phyloP scores from a whole-genome alignment of 495 filamentous ascomycete species.

The Clavariopsis aquatica region DNA sequence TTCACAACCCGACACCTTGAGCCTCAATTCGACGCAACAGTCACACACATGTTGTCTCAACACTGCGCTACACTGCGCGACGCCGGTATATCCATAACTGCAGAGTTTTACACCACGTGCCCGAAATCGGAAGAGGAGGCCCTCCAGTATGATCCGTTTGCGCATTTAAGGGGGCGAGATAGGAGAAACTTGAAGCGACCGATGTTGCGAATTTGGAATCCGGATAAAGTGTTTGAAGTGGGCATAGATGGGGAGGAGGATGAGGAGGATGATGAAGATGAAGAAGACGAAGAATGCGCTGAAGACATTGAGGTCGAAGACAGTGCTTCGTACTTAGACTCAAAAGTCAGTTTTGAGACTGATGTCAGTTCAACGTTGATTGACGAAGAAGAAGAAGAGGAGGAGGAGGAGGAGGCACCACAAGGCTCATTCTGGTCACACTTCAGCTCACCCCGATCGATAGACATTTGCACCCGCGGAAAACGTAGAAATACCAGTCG shows the following conservation, averaged over 20 bases:
- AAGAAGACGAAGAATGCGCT: neutral
- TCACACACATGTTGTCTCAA: constrained; percentile 2
- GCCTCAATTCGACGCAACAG: constrained; percentile 11
- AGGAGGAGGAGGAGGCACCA: neutral
- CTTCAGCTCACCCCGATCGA: neutral
- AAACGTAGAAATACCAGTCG: neutral
- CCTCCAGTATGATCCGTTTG: constrained; percentile 12
- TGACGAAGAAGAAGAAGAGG: constrained; percentile 13
- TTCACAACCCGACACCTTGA: constrained; percentile 21
- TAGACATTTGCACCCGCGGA: neutral
- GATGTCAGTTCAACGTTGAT: constrained; percentile 18
- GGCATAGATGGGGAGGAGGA: neutral
- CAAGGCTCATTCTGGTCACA: neutral
- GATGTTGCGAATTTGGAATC: constrained; percentile 1
- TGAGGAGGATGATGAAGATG: constrained; percentile 3
- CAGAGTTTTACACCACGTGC: constrained; percentile 20
- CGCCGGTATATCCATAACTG: neutral
- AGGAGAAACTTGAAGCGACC: neutral
- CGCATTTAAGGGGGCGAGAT: constrained; percentile 13
- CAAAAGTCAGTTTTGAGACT: neutral
- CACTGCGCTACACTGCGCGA: constrained; percentile 4
- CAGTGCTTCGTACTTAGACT: neutral
- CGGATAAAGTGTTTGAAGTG: neutral
- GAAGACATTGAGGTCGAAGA: neutral
- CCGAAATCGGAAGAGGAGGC: neutral